A percentile compares a stretch with the other conserved stretches of the same genome.
These are phyloP conservation scores for Fusarium sp. DNA, from an alignment of 2,329 filamentous ascomycete genomes.

Conservation along the genomic window DNA sequence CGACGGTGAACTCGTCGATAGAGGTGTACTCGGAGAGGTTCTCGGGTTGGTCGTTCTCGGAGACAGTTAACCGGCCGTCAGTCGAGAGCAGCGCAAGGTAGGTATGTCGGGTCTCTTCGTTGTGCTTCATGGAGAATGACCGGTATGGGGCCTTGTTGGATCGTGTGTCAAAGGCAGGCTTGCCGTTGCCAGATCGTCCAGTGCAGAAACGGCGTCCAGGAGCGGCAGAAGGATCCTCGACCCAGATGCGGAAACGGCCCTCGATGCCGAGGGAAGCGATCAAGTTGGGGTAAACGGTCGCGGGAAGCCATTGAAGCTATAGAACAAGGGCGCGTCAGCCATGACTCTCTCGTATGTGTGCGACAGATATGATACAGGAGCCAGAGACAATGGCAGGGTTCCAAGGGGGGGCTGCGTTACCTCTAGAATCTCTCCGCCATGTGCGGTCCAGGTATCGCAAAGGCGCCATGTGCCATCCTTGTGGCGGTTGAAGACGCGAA, in stretches of 20 bases:
- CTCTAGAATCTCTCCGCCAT: slow-evolving; percentile 90
- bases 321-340: slow-evolving; percentile 20
- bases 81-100: slow-evolving; percentile 87
- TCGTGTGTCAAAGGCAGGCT: slow-evolving; percentile 66
- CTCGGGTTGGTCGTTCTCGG: slow-evolving; percentile 88
- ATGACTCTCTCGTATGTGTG: slow-evolving; percentile 6
- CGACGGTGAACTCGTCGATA: slow-evolving; percentile 82
- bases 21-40: slow-evolving; percentile 80
- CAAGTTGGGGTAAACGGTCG: slow-evolving; percentile 86
- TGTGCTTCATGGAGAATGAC: slow-evolving; percentile 86
- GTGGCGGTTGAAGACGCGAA: slow-evolving; percentile 90
- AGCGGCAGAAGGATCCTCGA: slow-evolving; percentile 85
- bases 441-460: slow-evolving; percentile 89
- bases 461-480: slow-evolving; percentile 82
- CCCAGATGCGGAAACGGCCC: slow-evolving; percentile 91
- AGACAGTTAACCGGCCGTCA: slow-evolving; percentile 82
- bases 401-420: slow-evolving; percentile 58
- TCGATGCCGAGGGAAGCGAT: slow-evolving; percentile 91
- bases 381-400: slow-evolving; percentile 34
- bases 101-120: slow-evolving; percentile 82
- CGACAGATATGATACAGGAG: slow-evolving; percentile 24
- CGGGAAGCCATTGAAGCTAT: slow-evolving; percentile 92
- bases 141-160: slow-evolving; percentile 74
- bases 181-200: slow-evolving; percentile 61
- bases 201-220: slow-evolving; percentile 84